Conservation (phyloP, 352 stramenopile genomes). For the Globisporangium cystogenes region DNA sequence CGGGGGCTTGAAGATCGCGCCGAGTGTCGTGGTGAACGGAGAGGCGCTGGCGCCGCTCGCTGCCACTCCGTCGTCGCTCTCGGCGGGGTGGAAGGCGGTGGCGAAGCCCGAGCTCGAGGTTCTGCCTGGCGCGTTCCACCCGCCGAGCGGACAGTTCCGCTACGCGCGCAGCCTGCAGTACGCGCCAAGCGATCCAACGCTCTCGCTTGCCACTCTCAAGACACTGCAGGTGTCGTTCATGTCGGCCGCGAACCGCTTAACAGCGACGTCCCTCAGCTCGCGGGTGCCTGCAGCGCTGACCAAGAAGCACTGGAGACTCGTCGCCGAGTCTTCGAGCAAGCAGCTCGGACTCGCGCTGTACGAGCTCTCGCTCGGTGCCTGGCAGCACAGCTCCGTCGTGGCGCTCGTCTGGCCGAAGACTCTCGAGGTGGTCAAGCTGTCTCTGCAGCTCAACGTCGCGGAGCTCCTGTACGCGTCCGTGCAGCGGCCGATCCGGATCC, state of each 20-base stretch:
- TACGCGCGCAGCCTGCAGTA: constrained; percentile 32
- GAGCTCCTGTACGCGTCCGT: constrained; percentile 42
- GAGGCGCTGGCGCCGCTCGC: constrained; percentile 18
- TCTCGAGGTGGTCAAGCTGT: constrained; percentile 34
- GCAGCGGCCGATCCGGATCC: constrained; percentile 23
- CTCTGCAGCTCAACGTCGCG: constrained; percentile 39
- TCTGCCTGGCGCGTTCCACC: constrained; percentile 13
- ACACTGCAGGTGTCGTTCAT: constrained; percentile 18
- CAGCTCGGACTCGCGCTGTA: constrained; percentile 49
- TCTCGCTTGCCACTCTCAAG: constrained; percentile 24
- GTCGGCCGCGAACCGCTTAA: constrained; percentile 12
- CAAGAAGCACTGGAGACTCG: constrained; percentile 29
- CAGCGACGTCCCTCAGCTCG: constrained; percentile 9
- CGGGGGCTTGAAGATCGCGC: constrained; percentile 20
- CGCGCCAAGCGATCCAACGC: constrained; percentile 13
- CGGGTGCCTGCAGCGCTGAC: constrained; percentile 6
- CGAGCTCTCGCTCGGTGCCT: constrained; percentile 32
- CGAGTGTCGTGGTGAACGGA: constrained; percentile 34
- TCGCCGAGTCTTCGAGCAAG: constrained; percentile 23
- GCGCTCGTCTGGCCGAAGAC: constrained; percentile 44
- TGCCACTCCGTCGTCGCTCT: constrained; percentile 10
- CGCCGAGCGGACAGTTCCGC: constrained; percentile 22
- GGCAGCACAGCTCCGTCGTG: constrained; percentile 33
- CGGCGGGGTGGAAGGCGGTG: constrained; percentile 9
- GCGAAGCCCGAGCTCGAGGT: constrained; percentile 8